These are phyloP conservation scores for Amphicarpaea edgeworthii DNA, from an alignment of 306 rosid species.

Conservation along the genomic window DNA sequence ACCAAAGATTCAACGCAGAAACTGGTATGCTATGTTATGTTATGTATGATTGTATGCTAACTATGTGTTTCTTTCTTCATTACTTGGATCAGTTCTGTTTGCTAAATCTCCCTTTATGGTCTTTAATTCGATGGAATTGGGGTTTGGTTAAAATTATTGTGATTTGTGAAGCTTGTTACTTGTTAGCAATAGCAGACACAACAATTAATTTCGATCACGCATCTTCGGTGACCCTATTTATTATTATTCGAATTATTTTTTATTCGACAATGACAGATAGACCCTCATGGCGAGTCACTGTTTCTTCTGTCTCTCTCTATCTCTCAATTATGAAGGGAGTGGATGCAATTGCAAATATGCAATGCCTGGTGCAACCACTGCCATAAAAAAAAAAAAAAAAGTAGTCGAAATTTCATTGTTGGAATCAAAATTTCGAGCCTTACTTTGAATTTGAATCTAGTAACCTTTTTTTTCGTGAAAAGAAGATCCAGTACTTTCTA, in stretches of 20 bases:
- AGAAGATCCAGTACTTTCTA: conserved; percentile 40
- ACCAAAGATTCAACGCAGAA: conserved; percentile 32
- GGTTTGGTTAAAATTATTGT: conserved; percentile 23
- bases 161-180: conserved; percentile 35
- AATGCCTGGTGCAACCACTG: neutral
- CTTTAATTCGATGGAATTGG: neutral
- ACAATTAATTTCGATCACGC: conserved; percentile 39
- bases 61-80: conserved; percentile 21
- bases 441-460: conserved; percentile 37
- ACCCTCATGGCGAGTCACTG: conserved; percentile 34
- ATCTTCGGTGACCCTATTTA: conserved; percentile 19
- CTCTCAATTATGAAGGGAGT: conserved; percentile 42
- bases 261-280: conserved; percentile 54
- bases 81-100: neutral
- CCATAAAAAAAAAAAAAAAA: conserved; percentile 7
- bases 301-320: conserved; percentile 22
- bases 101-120: neutral
- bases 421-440: neutral
- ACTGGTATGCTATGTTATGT: conserved; percentile 36
- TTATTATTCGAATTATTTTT: conserved; percentile 9
- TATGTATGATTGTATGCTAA: conserved; percentile 2
- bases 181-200: neutral
- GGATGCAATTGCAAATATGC: conserved; percentile 17
- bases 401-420: conserved; percentile 21
- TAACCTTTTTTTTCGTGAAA: conserved; percentile 45